Evolutionary conservation across 108 stramenopile species (phyloP).

Genomic region (Cyclotella cryptica): DNA sequence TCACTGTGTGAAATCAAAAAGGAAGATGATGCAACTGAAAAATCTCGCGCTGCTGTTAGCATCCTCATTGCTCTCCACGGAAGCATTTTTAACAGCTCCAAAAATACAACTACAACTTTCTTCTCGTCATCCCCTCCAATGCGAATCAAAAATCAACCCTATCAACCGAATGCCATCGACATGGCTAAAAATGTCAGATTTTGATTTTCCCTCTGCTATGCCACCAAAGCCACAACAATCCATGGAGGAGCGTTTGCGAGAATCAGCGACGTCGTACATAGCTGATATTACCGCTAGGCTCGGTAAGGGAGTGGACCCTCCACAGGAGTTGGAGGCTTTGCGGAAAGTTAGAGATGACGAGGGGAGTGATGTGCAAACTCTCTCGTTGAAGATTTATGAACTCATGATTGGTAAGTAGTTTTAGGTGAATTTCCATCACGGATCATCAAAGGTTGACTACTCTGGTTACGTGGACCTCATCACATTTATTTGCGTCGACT

Average conservation of each 20-base stretch:
- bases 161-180: background rate
- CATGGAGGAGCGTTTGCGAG: conserved; percentile 60
- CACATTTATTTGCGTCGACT: background rate
- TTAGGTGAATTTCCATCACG: background rate
- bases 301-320: conserved; percentile 63
- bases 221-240: conserved; percentile 67
- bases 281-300: conserved; percentile 51
- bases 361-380: conserved; percentile 25
- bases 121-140: background rate
- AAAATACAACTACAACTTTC: too few species aligned
- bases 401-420: conserved; percentile 68
- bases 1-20: too few species aligned
- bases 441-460: too few species aligned
- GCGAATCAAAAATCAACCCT: background rate
- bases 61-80: too few species aligned
- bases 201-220: conserved; percentile 81
- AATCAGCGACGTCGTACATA: conserved; percentile 69
- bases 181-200: conserved; percentile 53
- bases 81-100: too few species aligned
- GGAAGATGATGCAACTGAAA: too few species aligned
- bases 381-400: conserved; percentile 64
- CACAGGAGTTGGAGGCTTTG: conserved; percentile 64
- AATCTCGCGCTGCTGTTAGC: too few species aligned
- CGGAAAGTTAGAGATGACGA: conserved; percentile 56
- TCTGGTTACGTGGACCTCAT: too few species aligned